Conservation (phyloP, 306 rosid species). For the Quercus bicolor region DNA sequence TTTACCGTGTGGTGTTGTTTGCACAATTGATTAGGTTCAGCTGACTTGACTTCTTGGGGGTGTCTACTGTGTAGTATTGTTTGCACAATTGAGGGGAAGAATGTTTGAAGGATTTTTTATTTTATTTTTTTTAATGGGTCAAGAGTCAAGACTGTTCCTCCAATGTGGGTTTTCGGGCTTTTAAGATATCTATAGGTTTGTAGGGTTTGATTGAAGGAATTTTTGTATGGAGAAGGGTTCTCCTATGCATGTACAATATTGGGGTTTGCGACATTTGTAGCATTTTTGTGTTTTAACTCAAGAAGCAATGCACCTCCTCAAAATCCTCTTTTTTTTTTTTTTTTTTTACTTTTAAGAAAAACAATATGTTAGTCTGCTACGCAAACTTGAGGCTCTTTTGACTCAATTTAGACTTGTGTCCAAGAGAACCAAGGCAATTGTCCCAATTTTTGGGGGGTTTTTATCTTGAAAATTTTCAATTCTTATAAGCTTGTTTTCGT, state of each 20-base stretch:
- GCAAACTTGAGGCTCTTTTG: conserved; percentile 24
- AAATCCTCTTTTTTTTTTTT: conserved; percentile 16
- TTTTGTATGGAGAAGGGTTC: conserved; percentile 2
- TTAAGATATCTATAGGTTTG: conserved; percentile 1
- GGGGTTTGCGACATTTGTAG: conserved; percentile 26
- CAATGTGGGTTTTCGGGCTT: conserved; percentile 10
- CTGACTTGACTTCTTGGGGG: not conserved
- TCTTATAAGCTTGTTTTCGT: conserved; percentile 21
- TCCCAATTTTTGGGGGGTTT: conserved; percentile 15
- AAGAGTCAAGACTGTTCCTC: conserved; percentile 15
- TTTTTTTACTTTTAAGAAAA: conserved; percentile 12
- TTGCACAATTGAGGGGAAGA: conserved; percentile 19
- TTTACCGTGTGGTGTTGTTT: not conserved
- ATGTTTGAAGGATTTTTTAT: conserved; percentile 20
- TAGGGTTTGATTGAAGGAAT: conserved; percentile 14
- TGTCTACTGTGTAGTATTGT: not conserved
- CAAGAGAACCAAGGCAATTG: conserved; percentile 28
- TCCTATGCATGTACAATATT: conserved; percentile 4
- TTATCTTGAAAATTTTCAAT: conserved; percentile 16
- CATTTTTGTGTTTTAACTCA: conserved; percentile 29
- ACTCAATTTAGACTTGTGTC: conserved; percentile 26
- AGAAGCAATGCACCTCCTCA: conserved; percentile 27
- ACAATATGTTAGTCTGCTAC: conserved; percentile 23
- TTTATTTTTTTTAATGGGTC: not conserved
- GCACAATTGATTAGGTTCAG: not conserved